Evolutionary conservation across 2,329 filamentous ascomycete species (phyloP), one percentile per base, ranked within the genome.

Genomic region (Rhynchosporium agropyri): DNA sequence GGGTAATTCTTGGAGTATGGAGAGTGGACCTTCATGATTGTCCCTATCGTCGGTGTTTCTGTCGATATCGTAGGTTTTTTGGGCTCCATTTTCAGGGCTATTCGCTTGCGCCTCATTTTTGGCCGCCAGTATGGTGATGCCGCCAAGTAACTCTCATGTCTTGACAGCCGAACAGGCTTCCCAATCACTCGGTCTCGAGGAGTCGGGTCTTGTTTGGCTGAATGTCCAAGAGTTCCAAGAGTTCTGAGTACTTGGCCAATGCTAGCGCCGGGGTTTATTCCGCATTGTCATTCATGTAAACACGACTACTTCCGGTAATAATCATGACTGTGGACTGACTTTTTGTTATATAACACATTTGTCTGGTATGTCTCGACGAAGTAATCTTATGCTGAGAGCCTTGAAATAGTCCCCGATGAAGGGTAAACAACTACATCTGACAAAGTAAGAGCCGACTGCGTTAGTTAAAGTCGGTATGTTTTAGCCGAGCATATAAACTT

Each of bases 1-100:
- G 51, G 51, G 51, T 54, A 54, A 54, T 13, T 54, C 51, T 54
- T 54, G 51, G 51, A 54, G 40, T 42, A 33, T 54, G 36, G 51
- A 36, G 51, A 38, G 50, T 38, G 49, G 31, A 20, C 15, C 20
- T 9, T 50, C 26, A 20, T 28, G 13, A n/a, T 6, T 42, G 10
- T n/a, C 20, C 7, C n/a, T 10, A 1, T n/a, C 43, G 26, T 20
- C 33, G 33, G 33, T 36, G 33, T 10, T 36, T 36, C 9, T 36
- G 43, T n/a, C 43, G 20, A 46, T 6, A n/a, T 26, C 43, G n/a
- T 46, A 2, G 43, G 2, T 10, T 28, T 46, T 10, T 26, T 8
- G 43, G 4, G n/a, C 43, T 33, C 31, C 28, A 38, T 29, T 13
- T 38, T 26, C 2, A 5, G 20, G 13, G 13, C 29, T 51, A 29